These are phyloP conservation scores for Ophiocordyceps camponoti-floridani DNA, from an alignment of 2,329 filamentous ascomycete genomes.

Conservation along the genomic window DNA sequence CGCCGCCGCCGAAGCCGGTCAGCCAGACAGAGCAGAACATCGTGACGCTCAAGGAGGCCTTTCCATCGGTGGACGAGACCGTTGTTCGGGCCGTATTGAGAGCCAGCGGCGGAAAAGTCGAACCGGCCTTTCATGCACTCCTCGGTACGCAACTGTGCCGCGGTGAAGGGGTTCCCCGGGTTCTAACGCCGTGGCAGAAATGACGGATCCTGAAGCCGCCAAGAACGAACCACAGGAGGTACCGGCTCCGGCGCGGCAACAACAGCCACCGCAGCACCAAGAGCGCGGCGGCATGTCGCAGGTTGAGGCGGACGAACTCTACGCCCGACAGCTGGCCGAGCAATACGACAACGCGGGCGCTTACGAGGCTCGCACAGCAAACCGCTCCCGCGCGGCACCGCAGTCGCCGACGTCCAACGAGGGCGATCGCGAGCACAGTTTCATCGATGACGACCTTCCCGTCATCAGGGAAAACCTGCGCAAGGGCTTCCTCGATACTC, in stretches of 20 bases:
- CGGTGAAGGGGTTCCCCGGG: not conserved
- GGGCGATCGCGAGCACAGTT: constrained; percentile 65
- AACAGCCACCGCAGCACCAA: constrained; percentile 58
- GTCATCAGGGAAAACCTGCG: constrained; percentile 83
- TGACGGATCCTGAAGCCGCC: constrained; percentile 61
- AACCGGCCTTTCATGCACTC: constrained; percentile 89
- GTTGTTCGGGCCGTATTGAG: constrained; percentile 78
- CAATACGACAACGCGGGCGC: constrained; percentile 56
- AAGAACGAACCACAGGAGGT: constrained; percentile 35
- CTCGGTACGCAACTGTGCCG: constrained; percentile 37
- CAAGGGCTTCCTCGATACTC: constrained; percentile 89
- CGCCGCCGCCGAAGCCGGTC: constrained; percentile 64
- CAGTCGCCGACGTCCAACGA: constrained; percentile 19
- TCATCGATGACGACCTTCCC: constrained; percentile 90
- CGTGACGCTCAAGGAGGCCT: constrained; percentile 80
- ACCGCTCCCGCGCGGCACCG: constrained; percentile 20
- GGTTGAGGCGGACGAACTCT: constrained; percentile 76
- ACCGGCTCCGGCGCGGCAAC: constrained; percentile 55
- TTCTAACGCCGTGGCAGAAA: constrained; percentile 28
- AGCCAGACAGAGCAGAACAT: constrained; percentile 73
- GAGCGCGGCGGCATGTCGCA: constrained; percentile 51
- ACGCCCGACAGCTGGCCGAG: constrained; percentile 81
- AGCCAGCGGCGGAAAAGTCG: constrained; percentile 73
- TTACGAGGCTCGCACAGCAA: constrained; percentile 38
- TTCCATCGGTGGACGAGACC: constrained; percentile 61